Conservation (phyloP, 1,284 basidiomycete species). For the Sanghuangporus baumii region DNA sequence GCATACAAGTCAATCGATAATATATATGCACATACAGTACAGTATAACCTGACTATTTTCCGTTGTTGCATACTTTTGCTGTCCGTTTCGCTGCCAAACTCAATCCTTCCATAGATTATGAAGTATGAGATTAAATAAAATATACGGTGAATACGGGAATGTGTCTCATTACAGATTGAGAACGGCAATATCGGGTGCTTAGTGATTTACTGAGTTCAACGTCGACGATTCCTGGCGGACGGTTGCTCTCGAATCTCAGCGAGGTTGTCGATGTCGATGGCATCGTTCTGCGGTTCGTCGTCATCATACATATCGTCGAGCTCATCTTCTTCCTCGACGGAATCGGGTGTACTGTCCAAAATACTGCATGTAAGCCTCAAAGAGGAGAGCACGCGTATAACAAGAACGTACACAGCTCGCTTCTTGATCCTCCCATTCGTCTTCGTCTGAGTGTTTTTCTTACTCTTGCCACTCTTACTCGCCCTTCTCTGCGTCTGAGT, state of each 20-base stretch:
- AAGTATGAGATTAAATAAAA: background rate
- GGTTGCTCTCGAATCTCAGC: conserved; percentile 21
- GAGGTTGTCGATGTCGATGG: conserved; percentile 24
- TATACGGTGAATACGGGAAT: conserved; percentile 9
- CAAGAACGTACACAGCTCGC: conserved; percentile 15
- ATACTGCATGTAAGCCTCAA: background rate
- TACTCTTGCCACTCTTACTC: conserved; percentile 20
- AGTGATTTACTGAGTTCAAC: background rate
- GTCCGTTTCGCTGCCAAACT: background rate
- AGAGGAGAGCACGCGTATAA: background rate
- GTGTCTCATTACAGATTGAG: background rate
- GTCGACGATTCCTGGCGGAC: background rate
- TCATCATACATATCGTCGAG: conserved; percentile 29
- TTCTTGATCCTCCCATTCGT: conserved; percentile 20
- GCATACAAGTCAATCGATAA: too few relatives aligned
- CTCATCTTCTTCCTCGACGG: conserved; percentile 30
- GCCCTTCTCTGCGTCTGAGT: conserved; percentile 18
- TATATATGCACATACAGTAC: background rate
- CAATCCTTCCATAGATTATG: background rate
- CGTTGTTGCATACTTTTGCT: background rate
- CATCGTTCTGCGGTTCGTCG: conserved; percentile 22
- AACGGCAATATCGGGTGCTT: background rate
- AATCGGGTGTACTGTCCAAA: conserved; percentile 11
- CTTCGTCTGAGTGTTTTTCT: conserved; percentile 24
- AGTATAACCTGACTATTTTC: background rate